Base-by-base conservation (phyloP, 1,284 basidiomycete species). In the Tilletia walkeri region DNA sequence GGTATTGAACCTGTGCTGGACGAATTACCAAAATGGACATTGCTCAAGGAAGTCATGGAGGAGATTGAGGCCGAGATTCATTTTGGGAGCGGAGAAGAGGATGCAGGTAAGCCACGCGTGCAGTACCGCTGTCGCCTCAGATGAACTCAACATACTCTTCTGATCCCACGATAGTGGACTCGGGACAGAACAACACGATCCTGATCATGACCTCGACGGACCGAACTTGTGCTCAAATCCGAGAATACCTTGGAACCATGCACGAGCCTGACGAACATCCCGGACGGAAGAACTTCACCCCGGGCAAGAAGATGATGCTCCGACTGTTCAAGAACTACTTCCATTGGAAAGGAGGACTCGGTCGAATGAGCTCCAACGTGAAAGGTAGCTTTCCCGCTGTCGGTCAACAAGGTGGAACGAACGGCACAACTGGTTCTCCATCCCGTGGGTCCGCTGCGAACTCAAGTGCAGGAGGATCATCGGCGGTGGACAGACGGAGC, bases 1-100 rank as follows among this genome's bases (percentile, higher is more conserved):
- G 91, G 89, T 0, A 90, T 96, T 80, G 89, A 93, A 53, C 92
- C 93, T 0, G 89, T 94, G 0, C 86, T 99, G 20, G 95, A 99
- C 83, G 95, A 97, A 82, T 88, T 92, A 50, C 95, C 95, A 0
- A 99, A 99, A 82, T 99, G 96, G 95, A 88, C 88, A 67, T 84
- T 97, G 3, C 85, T 99, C 3, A 88, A 90, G 0, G 92, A 94
- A 14, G 88, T 96, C 0, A 83, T 99, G 65, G 88, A 93, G 73
- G 96, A 99, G 85, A 91, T 95, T 4, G 96, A 99, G 84, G 90
- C 90, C 72, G 92, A 94, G 76, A 92, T 94, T 67, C 77, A 88
- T 65, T 75, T 20, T 34, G 56, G 56, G 24, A 38, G 9, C 18
- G 56, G 45, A 34, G 66, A 67, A 47, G n/a, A 49, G 20, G 63